Evolutionary conservation across 768 basidiomycete species (phyloP).

Genomic region (Collybiopsis confluens): DNA sequence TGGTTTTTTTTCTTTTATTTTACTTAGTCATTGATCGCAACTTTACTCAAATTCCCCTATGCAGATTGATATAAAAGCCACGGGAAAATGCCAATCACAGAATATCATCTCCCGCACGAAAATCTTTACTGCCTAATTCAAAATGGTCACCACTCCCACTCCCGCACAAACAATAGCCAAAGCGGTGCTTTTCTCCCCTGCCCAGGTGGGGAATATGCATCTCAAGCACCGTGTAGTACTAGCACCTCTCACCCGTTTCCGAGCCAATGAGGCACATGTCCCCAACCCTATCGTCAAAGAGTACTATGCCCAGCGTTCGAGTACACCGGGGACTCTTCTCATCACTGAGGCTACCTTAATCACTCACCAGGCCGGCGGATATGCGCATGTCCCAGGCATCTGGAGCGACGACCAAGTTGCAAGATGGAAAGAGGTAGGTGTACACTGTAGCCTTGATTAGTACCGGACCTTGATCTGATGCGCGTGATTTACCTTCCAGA

Average conservation of each 20-base stretch:
- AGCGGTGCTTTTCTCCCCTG: constrained; percentile 23
- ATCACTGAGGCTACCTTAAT: constrained; percentile 40
- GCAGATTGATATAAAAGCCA: too few relatives aligned
- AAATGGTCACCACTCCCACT: constrained; percentile 2
- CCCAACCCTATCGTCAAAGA: constrained; percentile 20
- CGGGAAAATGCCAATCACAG: too few relatives aligned
- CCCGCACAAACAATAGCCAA: constrained; percentile 1
- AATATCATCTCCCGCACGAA: too few relatives aligned
- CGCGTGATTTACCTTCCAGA: constrained; percentile 13
- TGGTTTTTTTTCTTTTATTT: too few relatives aligned
- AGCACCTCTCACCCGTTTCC: constrained; percentile 29
- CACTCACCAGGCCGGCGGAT: constrained; percentile 18
- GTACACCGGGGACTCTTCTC: constrained; percentile 28
- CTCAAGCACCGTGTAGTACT: constrained; percentile 30
- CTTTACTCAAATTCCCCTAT: too few relatives aligned
- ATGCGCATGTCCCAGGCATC: constrained; percentile 18
- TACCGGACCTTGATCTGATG: neutral
- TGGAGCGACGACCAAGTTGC: constrained; percentile 15
- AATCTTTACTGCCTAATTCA: too few relatives aligned
- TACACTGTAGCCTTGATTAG: neutral
- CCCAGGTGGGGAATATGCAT: constrained; percentile 20
- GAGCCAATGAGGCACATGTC: constrained; percentile 19
- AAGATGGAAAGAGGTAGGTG: constrained; percentile 16
- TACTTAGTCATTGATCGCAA: too few relatives aligned
- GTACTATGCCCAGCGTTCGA: constrained; percentile 27